These are phyloP conservation scores for Haplosporangium sp. DNA, from an alignment of 371 early-diverging fungal species.

Conservation along the genomic window DNA sequence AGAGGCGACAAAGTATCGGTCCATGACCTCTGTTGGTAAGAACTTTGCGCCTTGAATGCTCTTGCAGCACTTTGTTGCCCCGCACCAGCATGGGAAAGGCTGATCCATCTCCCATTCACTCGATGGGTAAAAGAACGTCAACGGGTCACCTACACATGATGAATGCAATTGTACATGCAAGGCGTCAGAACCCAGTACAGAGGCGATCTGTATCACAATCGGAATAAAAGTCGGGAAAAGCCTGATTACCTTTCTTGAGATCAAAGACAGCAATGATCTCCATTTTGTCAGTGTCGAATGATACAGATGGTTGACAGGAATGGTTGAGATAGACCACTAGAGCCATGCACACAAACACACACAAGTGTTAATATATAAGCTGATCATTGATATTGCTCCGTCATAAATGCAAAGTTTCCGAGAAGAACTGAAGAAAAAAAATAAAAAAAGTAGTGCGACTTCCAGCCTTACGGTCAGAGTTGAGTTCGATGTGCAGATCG, in stretches of 20 bases:
- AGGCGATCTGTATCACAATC: too few species aligned
- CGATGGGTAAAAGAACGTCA: conserved; percentile 87
- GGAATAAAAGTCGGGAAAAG: background rate
- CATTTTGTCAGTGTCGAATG: conserved; percentile 66
- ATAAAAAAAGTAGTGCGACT: background rate
- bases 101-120: conserved; percentile 90
- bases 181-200: too few species aligned
- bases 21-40: conserved; percentile 57
- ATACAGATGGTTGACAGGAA: conserved; percentile 68
- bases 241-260: conserved; percentile 53
- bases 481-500: conserved; percentile 75
- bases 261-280: conserved; percentile 68
- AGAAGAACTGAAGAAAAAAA: conserved; percentile 2
- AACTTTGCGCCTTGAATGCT: conserved; percentile 69
- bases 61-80: conserved; percentile 68
- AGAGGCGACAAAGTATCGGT: conserved; percentile 58
- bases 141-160: conserved; percentile 63
- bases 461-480: conserved; percentile 62
- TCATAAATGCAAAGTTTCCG: too few species aligned
- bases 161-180: too few species aligned
- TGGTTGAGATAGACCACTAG: conserved; percentile 60
- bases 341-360: too few species aligned
- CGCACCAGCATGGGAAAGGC: conserved; percentile 87
- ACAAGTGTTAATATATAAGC: too few species aligned
- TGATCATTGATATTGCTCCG: too few species aligned